Evolutionary conservation across 1,284 basidiomycete genomes (phyloP), one percentile per base, ranked within the genome.

Genomic region (Heterobasidion occidentale): DNA sequence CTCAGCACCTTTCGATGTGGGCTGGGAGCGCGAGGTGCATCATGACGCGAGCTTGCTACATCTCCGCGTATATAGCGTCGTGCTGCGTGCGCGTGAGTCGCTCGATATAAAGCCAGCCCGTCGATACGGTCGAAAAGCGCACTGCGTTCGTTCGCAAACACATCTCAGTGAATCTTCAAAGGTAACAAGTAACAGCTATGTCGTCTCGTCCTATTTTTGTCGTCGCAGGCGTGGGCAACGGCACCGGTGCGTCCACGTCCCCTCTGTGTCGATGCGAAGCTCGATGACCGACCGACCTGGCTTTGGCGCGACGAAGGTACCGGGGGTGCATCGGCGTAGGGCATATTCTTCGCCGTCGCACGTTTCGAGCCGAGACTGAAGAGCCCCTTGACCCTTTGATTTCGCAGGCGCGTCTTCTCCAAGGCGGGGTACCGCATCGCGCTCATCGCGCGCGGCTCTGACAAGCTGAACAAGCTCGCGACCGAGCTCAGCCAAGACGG

Each of bases 391-490:
- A 27, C 27, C 27, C 27, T 27, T 27, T 27, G 4, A 27, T 27
- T 27, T 5, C 6, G 4, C 57, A 88, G 86, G 19, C 83, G 81
- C 48, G 60, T 83, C 12, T 88, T 88, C 60, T 75, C 83, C 5
- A 80, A 80, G 64, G 70, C 78, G 38, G 87, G 88, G 1, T 90
- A 88, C 63, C 78, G 76, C 46, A 76, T 90, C 45, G 88, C 88
- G 0, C 69, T 90, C 50, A 75, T 90, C 50, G 84, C 86, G 9
- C 76, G 88, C 46, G 80, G 80, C 47, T 67, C 73, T 1, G 80
- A 81, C 19, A 66, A 74, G 19, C 71, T 88, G 9, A 71, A 80
- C 55, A 76, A 74, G 45, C 69, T 85, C 8, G 78, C 81, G 7
- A 64, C 74, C 2, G 82, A 84, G 51, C 75, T 90, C 52, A 84